phyloP scores from a whole-genome alignment of 371 early-diverging fungal species.

The Rhizopus arrhizus region DNA sequence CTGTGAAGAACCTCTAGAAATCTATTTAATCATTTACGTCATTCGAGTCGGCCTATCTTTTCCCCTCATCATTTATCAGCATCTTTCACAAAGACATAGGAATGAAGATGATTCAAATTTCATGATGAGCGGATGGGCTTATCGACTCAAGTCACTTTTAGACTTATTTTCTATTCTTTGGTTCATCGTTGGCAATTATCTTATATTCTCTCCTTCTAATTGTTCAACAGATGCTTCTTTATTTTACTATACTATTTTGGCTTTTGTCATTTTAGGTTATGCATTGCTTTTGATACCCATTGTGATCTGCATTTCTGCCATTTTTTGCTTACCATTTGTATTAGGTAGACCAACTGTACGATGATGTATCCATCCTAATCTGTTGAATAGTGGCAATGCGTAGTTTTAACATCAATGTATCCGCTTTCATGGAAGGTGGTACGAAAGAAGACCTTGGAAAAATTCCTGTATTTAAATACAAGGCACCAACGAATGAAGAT shows the following conservation, averaged over 20 bases:
- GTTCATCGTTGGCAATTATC: constrained; percentile 74
- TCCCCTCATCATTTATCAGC: constrained; percentile 45
- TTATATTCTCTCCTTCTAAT: constrained; percentile 54
- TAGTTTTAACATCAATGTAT: constrained; percentile 54
- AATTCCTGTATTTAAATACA: constrained; percentile 49
- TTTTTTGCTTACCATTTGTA: constrained; percentile 67
- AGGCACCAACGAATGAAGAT: not conserved
- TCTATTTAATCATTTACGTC: constrained; percentile 43
- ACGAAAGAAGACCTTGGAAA: constrained; percentile 57
- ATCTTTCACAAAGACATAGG: constrained; percentile 21
- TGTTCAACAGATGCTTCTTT: constrained; percentile 52
- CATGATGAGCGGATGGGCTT: constrained; percentile 27
- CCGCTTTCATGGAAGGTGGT: constrained; percentile 56
- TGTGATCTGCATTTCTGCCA: constrained; percentile 58
- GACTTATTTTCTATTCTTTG: constrained; percentile 64
- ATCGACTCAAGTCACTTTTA: constrained; percentile 52
- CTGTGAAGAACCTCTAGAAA: constrained; percentile 45
- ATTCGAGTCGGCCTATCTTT: constrained; percentile 39
- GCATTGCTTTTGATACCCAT: constrained; percentile 63
- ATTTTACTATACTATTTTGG: constrained; percentile 60
- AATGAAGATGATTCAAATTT: not conserved
- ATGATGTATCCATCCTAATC: constrained; percentile 24
- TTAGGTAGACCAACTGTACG: constrained; percentile 30
- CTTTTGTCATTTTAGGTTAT: constrained; percentile 69
- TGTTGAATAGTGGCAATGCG: constrained; percentile 43